Evolutionary conservation across 495 filamentous ascomycete species (phyloP).

Genomic region (Durotheca rogersii): DNA sequence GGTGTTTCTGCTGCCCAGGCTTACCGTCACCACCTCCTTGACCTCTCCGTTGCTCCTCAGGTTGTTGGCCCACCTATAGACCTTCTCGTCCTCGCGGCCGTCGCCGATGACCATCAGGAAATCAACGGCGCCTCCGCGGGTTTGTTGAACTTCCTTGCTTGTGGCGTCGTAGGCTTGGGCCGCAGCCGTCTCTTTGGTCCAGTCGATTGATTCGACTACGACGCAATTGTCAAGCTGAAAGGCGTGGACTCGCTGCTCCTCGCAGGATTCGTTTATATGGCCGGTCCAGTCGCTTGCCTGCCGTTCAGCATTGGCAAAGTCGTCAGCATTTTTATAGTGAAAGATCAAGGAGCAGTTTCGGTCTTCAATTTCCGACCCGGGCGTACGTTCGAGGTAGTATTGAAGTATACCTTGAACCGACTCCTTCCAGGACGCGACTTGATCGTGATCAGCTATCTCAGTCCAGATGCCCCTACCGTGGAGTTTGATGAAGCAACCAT

Average conservation of each 20-base stretch:
- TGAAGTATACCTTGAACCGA: slow-evolving; percentile 72
- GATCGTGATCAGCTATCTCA: slow-evolving; percentile 65
- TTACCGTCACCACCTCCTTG: slow-evolving; percentile 75
- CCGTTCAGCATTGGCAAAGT: slow-evolving; percentile 66
- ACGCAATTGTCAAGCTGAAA: slow-evolving; percentile 75
- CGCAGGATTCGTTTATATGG: slow-evolving; percentile 90
- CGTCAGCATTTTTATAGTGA: slow-evolving; percentile 80
- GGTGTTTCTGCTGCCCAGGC: slow-evolving; percentile 79
- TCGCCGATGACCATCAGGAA: slow-evolving; percentile 87
- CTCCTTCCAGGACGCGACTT: slow-evolving; percentile 72
- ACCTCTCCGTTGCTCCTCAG: slow-evolving; percentile 56
- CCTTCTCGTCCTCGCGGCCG: slow-evolving; percentile 85
- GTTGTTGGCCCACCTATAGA: slow-evolving; percentile 90
- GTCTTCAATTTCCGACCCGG: slow-evolving; percentile 82
- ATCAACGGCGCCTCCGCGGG: slow-evolving; percentile 57
- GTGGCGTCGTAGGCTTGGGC: slow-evolving; percentile 65
- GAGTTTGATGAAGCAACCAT: slow-evolving; percentile 82
- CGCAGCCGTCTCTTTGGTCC: slow-evolving; percentile 82
- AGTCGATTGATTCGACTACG: slow-evolving; percentile 75
- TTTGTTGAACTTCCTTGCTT: slow-evolving; percentile 41
- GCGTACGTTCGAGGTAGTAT: slow-evolving; percentile 86
- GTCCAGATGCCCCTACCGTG: slow-evolving; percentile 68
- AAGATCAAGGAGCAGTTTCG: slow-evolving; percentile 84
- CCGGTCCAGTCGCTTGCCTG: slow-evolving; percentile 84
- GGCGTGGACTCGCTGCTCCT: slow-evolving; percentile 77